Base-by-base conservation (phyloP, 1,284 basidiomycete species). In the Cutaneotrichosporon dermatis region DNA sequence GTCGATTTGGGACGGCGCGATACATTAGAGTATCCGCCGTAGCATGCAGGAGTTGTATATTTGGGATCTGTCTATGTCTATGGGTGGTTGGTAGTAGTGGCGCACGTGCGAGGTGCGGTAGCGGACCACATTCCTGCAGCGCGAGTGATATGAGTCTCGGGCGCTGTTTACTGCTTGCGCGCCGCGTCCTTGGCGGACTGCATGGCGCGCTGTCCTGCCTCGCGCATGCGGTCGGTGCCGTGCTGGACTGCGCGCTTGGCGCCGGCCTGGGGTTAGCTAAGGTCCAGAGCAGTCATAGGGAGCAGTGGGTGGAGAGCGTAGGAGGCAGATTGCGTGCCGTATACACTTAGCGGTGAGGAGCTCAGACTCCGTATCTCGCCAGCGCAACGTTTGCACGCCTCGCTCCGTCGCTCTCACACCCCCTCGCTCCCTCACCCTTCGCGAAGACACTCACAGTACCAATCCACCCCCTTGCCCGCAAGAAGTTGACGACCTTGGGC, bases 401-500 rank as follows among this genome's bases (percentile, higher is more conserved):
- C 25, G 25, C 25, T 25, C 25, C 25, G 25, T 25, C 25, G 25
- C 25, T 25, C 25, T 25, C 25, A 25, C 25, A 25, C 25, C 25
- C 25, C 25, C 25, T 25, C 25, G 25, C 25, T 25, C 25, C 25
- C 25, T 25, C 25, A 25, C 25, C 25, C 25, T 25, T 25, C 25
- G 25, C 25, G 25, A 25, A 25, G 25, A 25, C 1, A 70, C 75
- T 69, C 64, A 76, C 75, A 61, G 69, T 69, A 8, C 74, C 72
- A 9, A 77, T 73, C 90, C 90, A 94, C 1, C 91, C 91, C 62
- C 86, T 79, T 25, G 76, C 78, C 36, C 83, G 80, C 58, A 95
- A 77, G 88, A 88, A 93, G 35, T 82, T 82, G 4, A 96, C 93
- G 33, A 96, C 78, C 67, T 83, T 83, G 0, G 94, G 94, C 1